Evolutionary conservation across 805 yeast species (phyloP).

Genomic region (Blastobotrys chiropterorum): DNA sequence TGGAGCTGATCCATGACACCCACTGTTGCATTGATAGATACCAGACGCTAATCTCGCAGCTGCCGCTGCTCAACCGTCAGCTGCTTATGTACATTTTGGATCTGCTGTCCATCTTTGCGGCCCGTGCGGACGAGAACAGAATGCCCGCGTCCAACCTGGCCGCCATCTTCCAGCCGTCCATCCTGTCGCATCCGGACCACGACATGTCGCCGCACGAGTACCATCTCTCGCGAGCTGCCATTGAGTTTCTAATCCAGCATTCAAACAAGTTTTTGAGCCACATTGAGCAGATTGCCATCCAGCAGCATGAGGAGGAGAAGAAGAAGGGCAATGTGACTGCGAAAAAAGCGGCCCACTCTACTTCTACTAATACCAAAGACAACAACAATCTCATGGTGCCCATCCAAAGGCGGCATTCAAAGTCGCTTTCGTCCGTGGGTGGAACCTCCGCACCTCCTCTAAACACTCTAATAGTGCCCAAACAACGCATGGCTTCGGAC

Average conservation of each 20-base stretch:
- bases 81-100: constrained; percentile 81
- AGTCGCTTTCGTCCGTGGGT: background rate
- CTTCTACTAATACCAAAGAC: no score
- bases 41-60: constrained; percentile 55
- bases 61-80: constrained; percentile 78
- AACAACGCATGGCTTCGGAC: background rate
- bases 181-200: constrained; percentile 85
- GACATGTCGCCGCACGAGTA: constrained; percentile 91
- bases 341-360: background rate
- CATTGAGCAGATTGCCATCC: constrained; percentile 29
- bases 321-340: background rate
- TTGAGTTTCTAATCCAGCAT: constrained; percentile 84
- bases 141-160: constrained; percentile 94
- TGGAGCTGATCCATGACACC: constrained; percentile 15
- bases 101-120: constrained; percentile 75
- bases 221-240: constrained; percentile 75
- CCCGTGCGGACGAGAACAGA: constrained; percentile 66
- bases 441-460: background rate
- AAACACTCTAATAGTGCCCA: background rate
- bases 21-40: constrained; percentile 59
- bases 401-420: background rate
- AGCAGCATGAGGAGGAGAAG: constrained; percentile 23
- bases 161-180: constrained; percentile 96
- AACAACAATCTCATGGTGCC: no score
- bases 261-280: constrained; percentile 67